Conservation (phyloP, 305 asterid species). For the Fraxinus floribunda region DNA sequence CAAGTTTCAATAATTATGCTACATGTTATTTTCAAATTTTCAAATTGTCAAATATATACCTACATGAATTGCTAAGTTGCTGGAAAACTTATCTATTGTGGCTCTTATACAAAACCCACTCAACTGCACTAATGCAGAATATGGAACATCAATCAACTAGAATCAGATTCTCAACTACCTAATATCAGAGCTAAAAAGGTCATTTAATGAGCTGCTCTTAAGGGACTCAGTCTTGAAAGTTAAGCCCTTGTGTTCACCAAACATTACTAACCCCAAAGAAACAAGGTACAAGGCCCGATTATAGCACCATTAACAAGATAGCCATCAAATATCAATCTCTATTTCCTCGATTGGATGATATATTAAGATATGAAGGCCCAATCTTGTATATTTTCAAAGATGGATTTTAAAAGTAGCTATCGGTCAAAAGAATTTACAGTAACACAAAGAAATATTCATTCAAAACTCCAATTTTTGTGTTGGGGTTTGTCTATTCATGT, state of each 20-base stretch:
- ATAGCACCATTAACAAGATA: not conserved
- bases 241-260: not conserved
- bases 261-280: not conserved
- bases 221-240: not conserved
- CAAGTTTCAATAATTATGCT: not conserved
- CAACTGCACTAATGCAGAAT: not conserved
- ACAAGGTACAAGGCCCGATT: not conserved
- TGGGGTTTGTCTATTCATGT: not conserved
- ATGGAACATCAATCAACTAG: not conserved
- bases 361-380: not conserved
- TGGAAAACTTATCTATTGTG: not conserved
- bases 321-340: not conserved
- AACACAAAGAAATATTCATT: not conserved
- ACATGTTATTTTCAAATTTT: not conserved
- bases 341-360: not conserved
- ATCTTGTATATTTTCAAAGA: not conserved
- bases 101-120: not conserved
- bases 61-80: not conserved
- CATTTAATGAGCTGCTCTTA: not conserved
- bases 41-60: not conserved
- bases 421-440: not conserved
- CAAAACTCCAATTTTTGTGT: not conserved
- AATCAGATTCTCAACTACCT: not conserved
- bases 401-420: not conserved
- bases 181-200: not conserved